phyloP scores from a whole-genome alignment of 2,329 filamentous ascomycete species.

The Fusarium sp. region DNA sequence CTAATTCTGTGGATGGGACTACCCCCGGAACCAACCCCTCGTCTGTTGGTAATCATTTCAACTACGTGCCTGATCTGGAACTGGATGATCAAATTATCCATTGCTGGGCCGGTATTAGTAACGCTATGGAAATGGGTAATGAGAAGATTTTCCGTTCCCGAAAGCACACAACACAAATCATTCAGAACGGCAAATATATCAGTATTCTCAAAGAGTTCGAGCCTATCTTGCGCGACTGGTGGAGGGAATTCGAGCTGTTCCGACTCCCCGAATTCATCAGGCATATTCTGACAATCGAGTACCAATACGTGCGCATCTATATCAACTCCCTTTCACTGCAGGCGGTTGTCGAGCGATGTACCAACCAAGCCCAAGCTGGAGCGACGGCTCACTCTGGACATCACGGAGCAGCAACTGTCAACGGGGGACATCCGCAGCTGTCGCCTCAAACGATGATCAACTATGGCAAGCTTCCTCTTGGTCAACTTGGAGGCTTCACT shows the following conservation, averaged over 20 bases:
- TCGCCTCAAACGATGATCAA: slow-evolving; percentile 75
- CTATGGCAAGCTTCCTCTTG: slow-evolving; percentile 72
- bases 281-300: slow-evolving; percentile 91
- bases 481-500: slow-evolving; percentile 73
- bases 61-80: slow-evolving; percentile 75
- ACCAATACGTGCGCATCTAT: slow-evolving; percentile 94
- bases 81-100: slow-evolving; percentile 79
- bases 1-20: slow-evolving; percentile 65
- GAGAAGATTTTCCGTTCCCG: slow-evolving; percentile 88
- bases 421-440: slow-evolving; percentile 53
- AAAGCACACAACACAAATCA: slow-evolving; percentile 88
- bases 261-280: slow-evolving; percentile 73
- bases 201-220: slow-evolving; percentile 84
- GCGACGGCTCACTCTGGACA: slow-evolving; percentile 56
- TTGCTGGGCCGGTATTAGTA: slow-evolving; percentile 94
- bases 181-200: slow-evolving; percentile 87
- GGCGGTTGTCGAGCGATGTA: slow-evolving; percentile 93
- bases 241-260: slow-evolving; percentile 83
- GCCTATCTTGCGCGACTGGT: slow-evolving; percentile 83
- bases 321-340: slow-evolving; percentile 94
- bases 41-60: slow-evolving; percentile 69
- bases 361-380: slow-evolving; percentile 74
- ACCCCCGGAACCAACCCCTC: slow-evolving; percentile 71
- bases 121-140: slow-evolving; percentile 91
- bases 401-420: slow-evolving; percentile 51